phyloP scores from a whole-genome alignment of 2,329 filamentous ascomycete genomes.

The Pleomassaria siparia region DNA sequence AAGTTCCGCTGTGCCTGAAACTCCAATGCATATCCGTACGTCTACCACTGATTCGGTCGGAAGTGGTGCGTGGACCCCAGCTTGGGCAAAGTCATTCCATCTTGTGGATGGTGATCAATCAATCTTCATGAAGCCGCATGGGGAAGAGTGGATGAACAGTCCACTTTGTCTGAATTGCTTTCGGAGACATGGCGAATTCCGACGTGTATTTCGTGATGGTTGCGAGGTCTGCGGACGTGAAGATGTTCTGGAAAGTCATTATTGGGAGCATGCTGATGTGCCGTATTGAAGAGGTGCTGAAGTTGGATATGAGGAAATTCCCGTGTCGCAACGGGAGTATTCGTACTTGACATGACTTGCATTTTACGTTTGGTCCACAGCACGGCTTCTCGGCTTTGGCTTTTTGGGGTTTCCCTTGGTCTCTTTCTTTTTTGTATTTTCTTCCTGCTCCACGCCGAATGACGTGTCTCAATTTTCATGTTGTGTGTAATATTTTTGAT shows the following conservation, averaged over 20 bases:
- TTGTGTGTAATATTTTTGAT: not conserved
- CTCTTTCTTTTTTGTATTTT: not conserved
- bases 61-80: slow-evolving; percentile 13
- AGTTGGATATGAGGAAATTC: not conserved
- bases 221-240: slow-evolving; percentile 31
- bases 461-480: not conserved
- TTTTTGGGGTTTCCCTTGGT: not conserved
- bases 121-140: slow-evolving; percentile 29
- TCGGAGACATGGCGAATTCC: slow-evolving; percentile 25
- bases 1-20: not conserved
- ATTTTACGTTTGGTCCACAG: not conserved
- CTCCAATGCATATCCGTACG: not conserved
- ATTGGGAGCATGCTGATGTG: slow-evolving; percentile 22
- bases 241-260: slow-evolving; percentile 29
- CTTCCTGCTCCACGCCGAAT: not conserved
- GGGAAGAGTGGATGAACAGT: slow-evolving; percentile 21
- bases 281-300: not conserved
- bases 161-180: slow-evolving; percentile 33
- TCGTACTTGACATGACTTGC: not conserved
- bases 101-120: slow-evolving; percentile 28
- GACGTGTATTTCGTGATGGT: slow-evolving; percentile 21
- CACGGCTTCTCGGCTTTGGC: not conserved
- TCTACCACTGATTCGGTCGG: not conserved
- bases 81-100: slow-evolving; percentile 29
- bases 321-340: not conserved